Base-by-base conservation (phyloP, 495 filamentous ascomycete genomes). In the Penicillium canescens region DNA sequence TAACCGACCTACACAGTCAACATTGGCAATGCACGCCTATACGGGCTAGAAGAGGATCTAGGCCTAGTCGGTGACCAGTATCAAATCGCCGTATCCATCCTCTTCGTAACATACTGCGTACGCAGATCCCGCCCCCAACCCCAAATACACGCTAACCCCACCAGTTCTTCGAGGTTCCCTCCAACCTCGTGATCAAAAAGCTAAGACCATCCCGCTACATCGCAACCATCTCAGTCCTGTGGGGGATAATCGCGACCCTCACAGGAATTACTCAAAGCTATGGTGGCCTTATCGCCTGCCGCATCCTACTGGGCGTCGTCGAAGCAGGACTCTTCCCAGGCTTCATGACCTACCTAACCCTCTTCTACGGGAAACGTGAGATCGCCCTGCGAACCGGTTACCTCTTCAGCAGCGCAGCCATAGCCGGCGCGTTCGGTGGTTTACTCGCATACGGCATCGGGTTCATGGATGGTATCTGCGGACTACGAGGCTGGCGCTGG, bases 121-220 rank as follows among this genome's bases (percentile, higher is more conserved):
- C 50, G 78, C 62, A 28, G 24, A 26, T n/a, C 36, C 12, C 34
- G 36, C 44, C 31, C 18, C 20, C 21, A 23, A 42, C 34, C 34
- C 26, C 37, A 28, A 33, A 14, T 14, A 35, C 31, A 11, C 6
- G n/a, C 48, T 46, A 50, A 45, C 41, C 26, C 12, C 9, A 39
- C 28, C 13, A 74, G 73, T 54, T 76, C 18, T 74, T 74, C 44
- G 74, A 78, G 56, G 71, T 77, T 10, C 75, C 75, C 0, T 75
- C 75, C 9, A 97, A 96, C 63, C 77, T 96, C 46, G 67, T 94
- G 8, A 73, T 97, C 44, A 95, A 95, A 68, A 83, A 82, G 57
- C 74, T 96, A 52, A 86, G 86, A 80, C 89, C 90, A 1, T 83
- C 82, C 6, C 79, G 82, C 14, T 92, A 84, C 67, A 82, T 93